Percentiles rank a stretch among this genome's conserved stretches.
Evolutionary conservation across 495 filamentous ascomycete genomes (phyloP).

Genomic region (Neurospora terricola): DNA sequence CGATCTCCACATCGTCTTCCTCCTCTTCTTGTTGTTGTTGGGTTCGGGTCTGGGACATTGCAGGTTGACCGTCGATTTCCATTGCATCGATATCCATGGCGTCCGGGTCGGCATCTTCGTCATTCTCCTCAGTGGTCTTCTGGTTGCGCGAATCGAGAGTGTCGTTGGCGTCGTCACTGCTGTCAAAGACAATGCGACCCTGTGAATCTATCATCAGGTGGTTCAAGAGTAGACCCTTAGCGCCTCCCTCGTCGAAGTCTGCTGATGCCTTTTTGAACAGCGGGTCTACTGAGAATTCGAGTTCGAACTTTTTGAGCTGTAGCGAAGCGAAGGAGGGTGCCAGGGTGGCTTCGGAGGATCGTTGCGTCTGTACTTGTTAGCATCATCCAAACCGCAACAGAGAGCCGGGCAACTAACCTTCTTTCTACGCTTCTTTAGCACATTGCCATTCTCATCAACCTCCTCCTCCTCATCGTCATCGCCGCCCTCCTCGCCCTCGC

Average conservation of each 20-base stretch:
- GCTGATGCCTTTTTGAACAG: constrained; percentile 97
- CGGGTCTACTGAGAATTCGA: constrained; percentile 94
- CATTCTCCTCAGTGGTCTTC: constrained; percentile 41
- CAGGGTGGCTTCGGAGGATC: constrained; percentile 85
- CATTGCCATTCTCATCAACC: constrained; percentile 67
- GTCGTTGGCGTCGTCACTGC: constrained; percentile 82
- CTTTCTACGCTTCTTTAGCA: constrained; percentile 62
- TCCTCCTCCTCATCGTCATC: constrained; percentile 70
- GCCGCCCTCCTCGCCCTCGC: constrained; percentile 50
- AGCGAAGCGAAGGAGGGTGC: constrained; percentile 78
- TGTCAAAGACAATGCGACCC: constrained; percentile 94
- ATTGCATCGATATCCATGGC: constrained; percentile 8
- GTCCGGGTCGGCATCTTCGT: constrained; percentile 31
- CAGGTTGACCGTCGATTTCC: constrained; percentile 20
- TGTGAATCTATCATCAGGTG: constrained; percentile 86
- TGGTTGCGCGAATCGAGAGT: constrained; percentile 29
- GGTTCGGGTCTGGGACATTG: constrained; percentile 17
- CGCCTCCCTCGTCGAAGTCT: constrained; percentile 96
- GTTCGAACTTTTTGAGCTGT: constrained; percentile 92
- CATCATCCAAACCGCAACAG: neutral
- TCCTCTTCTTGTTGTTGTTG: constrained; percentile 19
- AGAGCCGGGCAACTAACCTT: constrained; percentile 30
- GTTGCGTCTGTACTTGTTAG: constrained; percentile 33
- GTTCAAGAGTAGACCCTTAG: constrained; percentile 90
- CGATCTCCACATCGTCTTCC: constrained; percentile 56